Conservation (phyloP, 345 rosid genomes). For the Acer yangbiense region DNA sequence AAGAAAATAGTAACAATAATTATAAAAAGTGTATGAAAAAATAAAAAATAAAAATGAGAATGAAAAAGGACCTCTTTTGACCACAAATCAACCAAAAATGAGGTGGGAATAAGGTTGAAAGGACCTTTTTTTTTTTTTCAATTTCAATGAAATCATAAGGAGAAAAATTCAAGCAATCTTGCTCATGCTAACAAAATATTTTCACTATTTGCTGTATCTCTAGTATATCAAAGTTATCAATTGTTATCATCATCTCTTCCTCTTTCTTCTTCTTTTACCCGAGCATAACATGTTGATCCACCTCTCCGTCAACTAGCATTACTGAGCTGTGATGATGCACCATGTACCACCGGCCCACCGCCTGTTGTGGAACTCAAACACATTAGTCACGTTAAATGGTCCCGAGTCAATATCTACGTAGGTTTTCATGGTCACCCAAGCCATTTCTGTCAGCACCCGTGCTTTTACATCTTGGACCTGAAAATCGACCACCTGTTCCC, state of each 20-base stretch:
- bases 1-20: slow-evolving; percentile 1
- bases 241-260: slow-evolving; percentile 17
- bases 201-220: slow-evolving; percentile 35
- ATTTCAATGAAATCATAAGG: slow-evolving; percentile 23
- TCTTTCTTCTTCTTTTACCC: slow-evolving; percentile 26
- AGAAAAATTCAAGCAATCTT: slow-evolving; percentile 32
- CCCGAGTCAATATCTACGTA: slow-evolving; percentile 64
- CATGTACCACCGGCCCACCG: slow-evolving; percentile 62
- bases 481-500: slow-evolving; percentile 87
- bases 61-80: slow-evolving; percentile 4
- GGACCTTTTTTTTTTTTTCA: slow-evolving; percentile 19
- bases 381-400: slow-evolving; percentile 72
- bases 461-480: slow-evolving; percentile 80
- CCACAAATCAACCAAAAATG: slow-evolving; percentile 39
- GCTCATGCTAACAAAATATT: slow-evolving; percentile 26
- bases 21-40: not conserved
- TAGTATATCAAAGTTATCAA: slow-evolving; percentile 25
- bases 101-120: slow-evolving; percentile 25
- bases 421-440: slow-evolving; percentile 94
- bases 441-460: slow-evolving; percentile 84
- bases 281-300: slow-evolving; percentile 46
- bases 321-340: slow-evolving; percentile 93
- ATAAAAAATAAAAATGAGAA: too few relatives aligned
- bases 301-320: slow-evolving; percentile 42
- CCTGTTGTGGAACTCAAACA: slow-evolving; percentile 79